These are phyloP conservation scores for Solanum neorickii DNA, from an alignment of 257 asterid genomes.

Conservation along the genomic window DNA sequence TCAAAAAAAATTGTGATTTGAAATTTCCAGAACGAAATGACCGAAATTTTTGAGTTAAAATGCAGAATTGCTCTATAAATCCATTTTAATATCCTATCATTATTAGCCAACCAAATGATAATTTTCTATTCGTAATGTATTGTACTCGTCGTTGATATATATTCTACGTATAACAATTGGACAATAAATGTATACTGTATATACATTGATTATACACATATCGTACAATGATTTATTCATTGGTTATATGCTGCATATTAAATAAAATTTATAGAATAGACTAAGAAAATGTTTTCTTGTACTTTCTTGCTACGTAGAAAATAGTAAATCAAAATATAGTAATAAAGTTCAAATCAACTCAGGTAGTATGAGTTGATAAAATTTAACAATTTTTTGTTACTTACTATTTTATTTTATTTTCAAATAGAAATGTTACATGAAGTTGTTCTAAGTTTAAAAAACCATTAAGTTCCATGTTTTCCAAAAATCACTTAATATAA, in stretches of 20 bases:
- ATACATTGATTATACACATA: background rate
- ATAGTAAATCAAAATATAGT: background rate
- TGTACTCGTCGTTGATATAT: background rate
- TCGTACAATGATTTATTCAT: background rate
- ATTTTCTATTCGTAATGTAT: background rate
- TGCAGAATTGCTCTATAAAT: background rate
- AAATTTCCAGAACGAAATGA: fast-evolving
- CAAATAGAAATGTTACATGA: background rate
- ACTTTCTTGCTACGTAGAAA: background rate
- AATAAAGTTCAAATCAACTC: background rate
- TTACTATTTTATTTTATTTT: background rate
- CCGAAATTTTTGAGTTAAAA: background rate
- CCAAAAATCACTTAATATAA: background rate
- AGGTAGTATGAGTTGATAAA: background rate
- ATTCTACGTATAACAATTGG: background rate
- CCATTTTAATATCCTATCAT: background rate
- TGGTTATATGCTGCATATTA: background rate
- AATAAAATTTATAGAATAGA: background rate
- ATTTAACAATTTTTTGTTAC: background rate
- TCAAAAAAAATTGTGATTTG: too few species aligned
- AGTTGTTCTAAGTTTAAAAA: background rate
- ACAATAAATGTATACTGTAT: background rate
- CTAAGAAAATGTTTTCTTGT: too few species aligned
- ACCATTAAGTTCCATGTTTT: background rate
- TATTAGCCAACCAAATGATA: background rate